Conservation (phyloP, 768 basidiomycete species). For the Leccinum variicolor region DNA sequence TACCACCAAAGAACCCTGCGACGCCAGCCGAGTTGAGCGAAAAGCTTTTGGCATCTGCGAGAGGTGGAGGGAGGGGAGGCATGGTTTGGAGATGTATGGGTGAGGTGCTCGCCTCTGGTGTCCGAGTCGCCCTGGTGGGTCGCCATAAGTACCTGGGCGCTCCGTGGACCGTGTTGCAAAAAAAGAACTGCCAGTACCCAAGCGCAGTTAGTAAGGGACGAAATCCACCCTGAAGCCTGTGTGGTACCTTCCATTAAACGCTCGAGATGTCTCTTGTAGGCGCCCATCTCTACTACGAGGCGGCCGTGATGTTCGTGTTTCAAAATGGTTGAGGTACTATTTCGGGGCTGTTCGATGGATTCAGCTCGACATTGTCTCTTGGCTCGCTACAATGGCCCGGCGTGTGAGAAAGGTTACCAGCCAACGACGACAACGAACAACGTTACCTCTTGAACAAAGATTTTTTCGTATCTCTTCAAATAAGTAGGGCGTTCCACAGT, state of each 20-base stretch:
- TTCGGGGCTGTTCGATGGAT: background rate
- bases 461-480: background rate
- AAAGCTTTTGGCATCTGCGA: conserved; percentile 7
- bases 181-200: background rate
- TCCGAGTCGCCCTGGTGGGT: background rate
- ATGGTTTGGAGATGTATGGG: background rate
- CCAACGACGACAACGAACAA: background rate
- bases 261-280: background rate
- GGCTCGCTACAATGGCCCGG: background rate
- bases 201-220: background rate
- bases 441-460: background rate
- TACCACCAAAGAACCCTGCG: conserved; percentile 35
- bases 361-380: background rate
- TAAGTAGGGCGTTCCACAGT: too few species aligned
- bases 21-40: conserved; percentile 30
- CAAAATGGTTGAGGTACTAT: background rate
- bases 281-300: background rate
- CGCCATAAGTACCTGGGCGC: conserved; percentile 2
- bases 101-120: background rate
- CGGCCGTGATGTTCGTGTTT: background rate
- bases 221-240: background rate
- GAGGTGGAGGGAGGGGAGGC: conserved; percentile 12
- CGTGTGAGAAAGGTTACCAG: background rate
- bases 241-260: background rate
- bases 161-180: background rate